These are phyloP conservation scores for Fusarium anguioides DNA, from an alignment of 2,329 filamentous ascomycete species.

Conservation along the genomic window DNA sequence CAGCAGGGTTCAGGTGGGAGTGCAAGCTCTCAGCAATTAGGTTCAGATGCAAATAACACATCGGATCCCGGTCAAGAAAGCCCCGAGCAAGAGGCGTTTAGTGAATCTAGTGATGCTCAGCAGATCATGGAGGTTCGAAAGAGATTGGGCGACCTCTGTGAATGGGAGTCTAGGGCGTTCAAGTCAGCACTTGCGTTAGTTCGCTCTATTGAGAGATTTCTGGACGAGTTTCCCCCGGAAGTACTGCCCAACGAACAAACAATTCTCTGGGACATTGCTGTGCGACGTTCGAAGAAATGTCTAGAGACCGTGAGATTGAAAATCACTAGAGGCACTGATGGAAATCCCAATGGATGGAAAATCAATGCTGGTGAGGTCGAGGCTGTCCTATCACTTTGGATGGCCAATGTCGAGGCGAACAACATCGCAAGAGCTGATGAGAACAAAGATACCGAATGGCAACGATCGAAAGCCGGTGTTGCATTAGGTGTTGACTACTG, in stretches of 20 bases:
- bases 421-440: rapidly evolving
- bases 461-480: background rate
- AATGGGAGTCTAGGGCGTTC: background rate
- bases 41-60: background rate
- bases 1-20: too few relatives aligned
- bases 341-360: background rate
- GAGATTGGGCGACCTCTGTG: background rate
- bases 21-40: too few relatives aligned
- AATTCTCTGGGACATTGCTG: background rate
- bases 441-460: background rate
- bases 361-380: background rate
- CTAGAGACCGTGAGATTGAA: background rate
- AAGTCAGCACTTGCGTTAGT: background rate
- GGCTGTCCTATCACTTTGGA: background rate
- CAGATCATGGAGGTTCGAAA: background rate
- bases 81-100: too few relatives aligned
- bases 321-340: background rate
- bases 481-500: background rate
- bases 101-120: too few relatives aligned
- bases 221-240: background rate
- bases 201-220: background rate
- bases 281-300: background rate
- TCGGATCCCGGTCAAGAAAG: too few relatives aligned
- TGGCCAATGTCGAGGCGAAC: background rate
- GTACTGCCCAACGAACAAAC: background rate